Conservation (phyloP, 495 filamentous ascomycete species). For the Aspergillus indologenus region DNA sequence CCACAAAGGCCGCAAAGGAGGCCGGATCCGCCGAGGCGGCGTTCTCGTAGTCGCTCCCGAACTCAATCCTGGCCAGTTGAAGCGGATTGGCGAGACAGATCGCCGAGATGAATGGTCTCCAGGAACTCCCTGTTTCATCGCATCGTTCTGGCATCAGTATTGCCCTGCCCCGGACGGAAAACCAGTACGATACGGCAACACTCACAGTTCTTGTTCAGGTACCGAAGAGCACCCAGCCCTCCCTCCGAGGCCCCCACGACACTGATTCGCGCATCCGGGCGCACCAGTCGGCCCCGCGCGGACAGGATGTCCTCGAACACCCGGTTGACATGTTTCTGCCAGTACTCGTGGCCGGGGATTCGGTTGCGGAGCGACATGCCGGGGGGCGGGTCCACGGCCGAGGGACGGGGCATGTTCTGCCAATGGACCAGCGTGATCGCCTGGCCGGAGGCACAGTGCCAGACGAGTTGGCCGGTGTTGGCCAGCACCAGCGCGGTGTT, state of each 20-base stretch:
- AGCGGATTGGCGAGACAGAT: conserved; percentile 38
- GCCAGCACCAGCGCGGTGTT: conserved; percentile 57
- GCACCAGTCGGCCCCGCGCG: conserved; percentile 31
- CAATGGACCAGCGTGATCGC: conserved; percentile 56
- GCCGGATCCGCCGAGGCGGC: conserved; percentile 4
- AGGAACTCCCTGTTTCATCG: conserved; percentile 29
- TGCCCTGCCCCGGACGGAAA: no score
- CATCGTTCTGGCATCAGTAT: conserved; percentile 7
- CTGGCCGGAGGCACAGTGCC: conserved; percentile 55
- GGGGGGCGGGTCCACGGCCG: conserved; percentile 46
- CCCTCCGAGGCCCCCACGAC: conserved; percentile 63
- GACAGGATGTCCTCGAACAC: conserved; percentile 62
- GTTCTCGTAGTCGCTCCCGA: conserved; percentile 14
- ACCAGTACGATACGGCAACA: conserved; percentile 2
- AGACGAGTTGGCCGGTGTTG: conserved; percentile 68
- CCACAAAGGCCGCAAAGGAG: conserved; percentile 36
- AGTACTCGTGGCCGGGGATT: conserved; percentile 51
- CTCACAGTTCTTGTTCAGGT: conserved; percentile 57
- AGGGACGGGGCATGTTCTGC: conserved; percentile 50
- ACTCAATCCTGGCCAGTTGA: conserved; percentile 17
- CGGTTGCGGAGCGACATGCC: conserved; percentile 44
- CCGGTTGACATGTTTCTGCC: conserved; percentile 55
- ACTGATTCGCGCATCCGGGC: conserved; percentile 52
- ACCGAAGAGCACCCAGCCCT: conserved; percentile 49
- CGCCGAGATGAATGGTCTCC: conserved; percentile 32